These are phyloP conservation scores for Inga leiocalycina DNA, from an alignment of 306 rosid genomes.

Conservation along the genomic window DNA sequence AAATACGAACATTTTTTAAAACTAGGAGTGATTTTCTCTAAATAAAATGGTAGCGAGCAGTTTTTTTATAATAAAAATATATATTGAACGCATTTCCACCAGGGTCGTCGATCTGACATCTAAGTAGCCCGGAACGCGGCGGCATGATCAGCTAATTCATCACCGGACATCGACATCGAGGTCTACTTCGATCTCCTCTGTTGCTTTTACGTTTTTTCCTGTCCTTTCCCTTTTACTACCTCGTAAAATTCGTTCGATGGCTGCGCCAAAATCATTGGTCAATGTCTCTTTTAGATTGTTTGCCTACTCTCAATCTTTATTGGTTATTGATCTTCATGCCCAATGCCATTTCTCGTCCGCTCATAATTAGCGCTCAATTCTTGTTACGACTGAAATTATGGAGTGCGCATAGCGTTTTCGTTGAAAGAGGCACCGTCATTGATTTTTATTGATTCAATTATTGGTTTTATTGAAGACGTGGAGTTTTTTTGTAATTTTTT, in stretches of 20 bases:
- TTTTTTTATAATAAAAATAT: too few relatives aligned
- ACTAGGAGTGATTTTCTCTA: too few relatives aligned
- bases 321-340: background rate
- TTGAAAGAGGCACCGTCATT: too few relatives aligned
- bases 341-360: background rate
- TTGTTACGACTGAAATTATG: background rate
- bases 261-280: background rate
- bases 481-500: background rate
- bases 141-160: background rate
- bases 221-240: background rate
- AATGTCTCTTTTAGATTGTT: background rate
- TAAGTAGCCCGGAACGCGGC: too few relatives aligned
- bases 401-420: background rate
- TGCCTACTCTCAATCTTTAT: background rate
- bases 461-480: background rate
- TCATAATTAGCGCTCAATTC: background rate
- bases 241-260: background rate
- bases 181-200: background rate
- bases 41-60: too few relatives aligned
- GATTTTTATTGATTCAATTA: background rate
- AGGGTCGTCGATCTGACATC: background rate
- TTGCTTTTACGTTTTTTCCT: background rate
- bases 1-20: too few relatives aligned
- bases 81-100: background rate
- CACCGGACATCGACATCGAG: conserved; percentile 8